phyloP scores from a whole-genome alignment of 2,329 filamentous ascomycete species.

The Mollisia scopiformis region DNA sequence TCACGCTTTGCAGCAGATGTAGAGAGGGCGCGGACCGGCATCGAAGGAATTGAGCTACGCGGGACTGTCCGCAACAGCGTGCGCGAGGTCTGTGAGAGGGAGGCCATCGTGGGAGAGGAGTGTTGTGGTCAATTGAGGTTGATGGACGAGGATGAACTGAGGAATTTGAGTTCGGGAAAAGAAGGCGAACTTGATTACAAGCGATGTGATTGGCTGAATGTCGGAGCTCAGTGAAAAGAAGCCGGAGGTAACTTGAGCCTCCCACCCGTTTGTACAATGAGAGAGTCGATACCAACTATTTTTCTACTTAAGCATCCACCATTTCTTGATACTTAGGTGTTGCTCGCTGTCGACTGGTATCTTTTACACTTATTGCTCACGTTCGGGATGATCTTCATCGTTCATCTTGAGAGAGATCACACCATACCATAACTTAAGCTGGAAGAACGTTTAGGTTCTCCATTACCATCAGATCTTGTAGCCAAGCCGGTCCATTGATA shows the following conservation, averaged over 20 bases:
- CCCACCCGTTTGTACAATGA: too few species aligned
- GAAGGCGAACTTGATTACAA: not conserved
- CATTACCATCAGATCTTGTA: too few species aligned
- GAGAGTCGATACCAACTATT: too few species aligned
- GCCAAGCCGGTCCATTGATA: too few species aligned
- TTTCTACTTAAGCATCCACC: too few species aligned
- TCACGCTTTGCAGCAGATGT: conserved; percentile 39
- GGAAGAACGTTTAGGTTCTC: too few species aligned
- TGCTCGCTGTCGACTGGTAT: too few species aligned
- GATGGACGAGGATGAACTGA: conserved; percentile 12
- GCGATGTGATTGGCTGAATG: not conserved
- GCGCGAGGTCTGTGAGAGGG: conserved; percentile 70
- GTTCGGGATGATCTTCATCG: too few species aligned
- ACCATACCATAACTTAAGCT: too few species aligned
- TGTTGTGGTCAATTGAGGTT: conserved; percentile 24
- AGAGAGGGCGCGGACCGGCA: conserved; percentile 57
- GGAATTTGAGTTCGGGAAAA: conserved; percentile 9
- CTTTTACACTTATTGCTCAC: too few species aligned
- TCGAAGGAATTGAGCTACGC: conserved; percentile 43
- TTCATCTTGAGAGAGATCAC: too few species aligned
- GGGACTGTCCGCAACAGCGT: conserved; percentile 65
- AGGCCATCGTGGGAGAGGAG: conserved; percentile 57
- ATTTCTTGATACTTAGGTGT: too few species aligned
- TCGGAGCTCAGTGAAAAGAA: not conserved
- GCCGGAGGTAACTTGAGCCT: not conserved